Evolutionary conservation across 257 asterid species (phyloP).

Genomic region (Linaria vulgaris): DNA sequence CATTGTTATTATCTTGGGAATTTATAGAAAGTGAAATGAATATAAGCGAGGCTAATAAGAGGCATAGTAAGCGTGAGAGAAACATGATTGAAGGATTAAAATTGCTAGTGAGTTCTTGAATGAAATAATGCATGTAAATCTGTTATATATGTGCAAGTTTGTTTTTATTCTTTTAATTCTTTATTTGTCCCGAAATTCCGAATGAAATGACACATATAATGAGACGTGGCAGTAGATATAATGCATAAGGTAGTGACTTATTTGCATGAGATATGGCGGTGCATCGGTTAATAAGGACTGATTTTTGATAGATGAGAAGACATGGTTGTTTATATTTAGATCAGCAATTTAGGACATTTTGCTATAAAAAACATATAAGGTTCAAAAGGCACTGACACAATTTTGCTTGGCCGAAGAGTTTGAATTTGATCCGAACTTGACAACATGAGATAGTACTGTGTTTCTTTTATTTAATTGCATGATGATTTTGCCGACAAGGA

Average conservation of each 20-base stretch:
- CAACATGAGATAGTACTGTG: too few species aligned
- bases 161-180: neutral
- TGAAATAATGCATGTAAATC: too few species aligned
- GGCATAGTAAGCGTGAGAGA: conserved; percentile 8
- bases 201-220: conserved; percentile 23
- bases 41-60: neutral
- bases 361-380: conserved; percentile 10
- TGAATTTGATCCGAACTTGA: too few species aligned
- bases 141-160: conserved; percentile 1
- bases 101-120: too few species aligned
- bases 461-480: too few species aligned
- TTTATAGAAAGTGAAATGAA: conserved; percentile 21
- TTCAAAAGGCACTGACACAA: conserved; percentile 20
- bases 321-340: neutral
- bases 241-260: conserved; percentile 12
- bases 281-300: neutral
- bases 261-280: conserved; percentile 17
- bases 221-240: conserved; percentile 29
- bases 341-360: conserved; percentile 27
- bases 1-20: conserved; percentile 22
- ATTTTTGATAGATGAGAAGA: neutral
- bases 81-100: too few species aligned
- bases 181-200: conserved; percentile 5
- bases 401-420: too few species aligned
- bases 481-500: too few species aligned